Evolutionary conservation across 1,284 basidiomycete species (phyloP).

Genomic region (Tilletia walkeri): DNA sequence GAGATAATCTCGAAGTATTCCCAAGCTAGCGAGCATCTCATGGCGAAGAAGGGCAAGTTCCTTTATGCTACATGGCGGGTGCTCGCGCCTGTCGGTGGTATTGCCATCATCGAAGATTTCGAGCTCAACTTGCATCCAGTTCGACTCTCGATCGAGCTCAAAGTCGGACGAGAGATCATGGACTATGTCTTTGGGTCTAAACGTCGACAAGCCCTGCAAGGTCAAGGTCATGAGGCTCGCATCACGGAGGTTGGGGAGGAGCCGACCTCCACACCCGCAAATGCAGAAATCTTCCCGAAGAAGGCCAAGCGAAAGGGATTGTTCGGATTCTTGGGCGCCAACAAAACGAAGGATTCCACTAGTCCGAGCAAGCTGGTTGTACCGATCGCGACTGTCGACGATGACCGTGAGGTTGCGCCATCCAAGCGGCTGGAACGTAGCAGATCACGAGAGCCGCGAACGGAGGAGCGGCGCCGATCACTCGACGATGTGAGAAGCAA

Average conservation of each 20-base stretch:
- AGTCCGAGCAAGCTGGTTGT: neutral
- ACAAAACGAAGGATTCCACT: neutral
- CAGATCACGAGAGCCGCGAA: neutral
- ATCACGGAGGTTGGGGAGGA: slow-evolving; percentile 3
- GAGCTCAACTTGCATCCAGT: slow-evolving; percentile 76
- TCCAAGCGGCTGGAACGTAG: neutral
- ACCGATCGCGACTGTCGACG: neutral
- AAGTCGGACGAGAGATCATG: slow-evolving; percentile 77
- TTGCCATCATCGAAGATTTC: slow-evolving; percentile 82
- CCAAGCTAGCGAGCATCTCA: slow-evolving; percentile 32
- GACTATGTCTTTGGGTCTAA: slow-evolving; percentile 72
- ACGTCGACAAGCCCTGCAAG: slow-evolving; percentile 34
- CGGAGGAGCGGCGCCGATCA: neutral
- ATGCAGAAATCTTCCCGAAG: neutral
- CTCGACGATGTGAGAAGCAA: neutral
- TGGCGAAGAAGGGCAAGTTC: slow-evolving; percentile 47
- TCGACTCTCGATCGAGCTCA: slow-evolving; percentile 73
- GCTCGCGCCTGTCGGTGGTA: slow-evolving; percentile 76
- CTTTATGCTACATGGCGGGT: slow-evolving; percentile 47
- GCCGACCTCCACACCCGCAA: neutral
- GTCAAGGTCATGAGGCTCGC: slow-evolving; percentile 24
- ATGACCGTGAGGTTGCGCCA: neutral
- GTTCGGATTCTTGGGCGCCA: neutral
- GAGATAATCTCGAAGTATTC: slow-evolving; percentile 76
- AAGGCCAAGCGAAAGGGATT: slow-evolving; percentile 7